Percentiles rank a stretch among this genome's conserved stretches.
Conservation (phyloP, 108 stramenopile species). For the Skeletonema menzelii region DNA sequence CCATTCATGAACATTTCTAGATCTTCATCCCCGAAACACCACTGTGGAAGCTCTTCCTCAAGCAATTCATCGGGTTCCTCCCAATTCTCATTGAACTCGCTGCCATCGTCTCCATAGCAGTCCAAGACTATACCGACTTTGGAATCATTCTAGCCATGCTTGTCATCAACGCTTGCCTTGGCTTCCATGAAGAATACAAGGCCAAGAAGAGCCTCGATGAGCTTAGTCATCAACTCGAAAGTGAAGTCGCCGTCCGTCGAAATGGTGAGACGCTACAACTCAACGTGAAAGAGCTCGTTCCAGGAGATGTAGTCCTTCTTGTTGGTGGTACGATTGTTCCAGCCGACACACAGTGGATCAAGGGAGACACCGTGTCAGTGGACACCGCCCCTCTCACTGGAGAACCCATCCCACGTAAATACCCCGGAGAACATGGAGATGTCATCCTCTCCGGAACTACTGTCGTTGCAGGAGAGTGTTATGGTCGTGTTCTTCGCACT, state of each 20-base stretch:
- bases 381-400: slow-evolving; percentile 86
- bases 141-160: slow-evolving; percentile 63
- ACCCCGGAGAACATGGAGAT: slow-evolving; percentile 52
- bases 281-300: slow-evolving; percentile 61
- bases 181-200: slow-evolving; percentile 78
- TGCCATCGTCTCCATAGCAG: slow-evolving; percentile 46
- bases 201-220: slow-evolving; percentile 68
- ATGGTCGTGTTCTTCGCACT: slow-evolving; percentile 60
- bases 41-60: slow-evolving; percentile 29
- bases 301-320: slow-evolving; percentile 80
- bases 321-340: slow-evolving; percentile 78
- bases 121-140: slow-evolving; percentile 55
- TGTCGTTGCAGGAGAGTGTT: slow-evolving; percentile 67
- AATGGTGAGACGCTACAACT: slow-evolving; percentile 51
- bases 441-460: slow-evolving; percentile 63
- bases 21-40: slow-evolving; percentile 38
- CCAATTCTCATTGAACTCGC: slow-evolving; percentile 58
- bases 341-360: slow-evolving; percentile 75
- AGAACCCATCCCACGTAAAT: slow-evolving; percentile 78
- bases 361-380: slow-evolving; percentile 63
- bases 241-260: slow-evolving; percentile 57
- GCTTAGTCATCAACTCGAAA: slow-evolving; percentile 42
- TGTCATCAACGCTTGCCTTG: slow-evolving; percentile 64
- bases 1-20: neutral
- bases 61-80: slow-evolving; percentile 39